Percentiles rank a stretch among this genome's conserved stretches.
These are phyloP conservation scores for Fusarium albosuccineum DNA, from an alignment of 2,329 filamentous ascomycete genomes.

Conservation along the genomic window DNA sequence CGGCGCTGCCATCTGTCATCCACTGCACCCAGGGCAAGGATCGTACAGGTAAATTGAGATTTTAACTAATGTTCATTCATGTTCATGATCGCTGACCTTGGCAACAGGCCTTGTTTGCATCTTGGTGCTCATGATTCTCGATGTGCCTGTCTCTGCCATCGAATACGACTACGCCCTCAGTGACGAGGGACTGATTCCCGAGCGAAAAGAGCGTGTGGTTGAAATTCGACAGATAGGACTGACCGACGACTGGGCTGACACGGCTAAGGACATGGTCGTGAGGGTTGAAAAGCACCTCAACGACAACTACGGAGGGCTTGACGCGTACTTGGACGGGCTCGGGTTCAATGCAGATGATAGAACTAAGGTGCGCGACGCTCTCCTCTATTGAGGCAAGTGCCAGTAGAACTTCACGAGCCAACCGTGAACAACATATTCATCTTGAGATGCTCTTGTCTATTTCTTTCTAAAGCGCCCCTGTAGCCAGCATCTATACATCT, in stretches of 20 bases:
- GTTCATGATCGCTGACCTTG: neutral
- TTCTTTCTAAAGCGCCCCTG: slow-evolving; percentile 84
- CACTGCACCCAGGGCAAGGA: slow-evolving; percentile 95
- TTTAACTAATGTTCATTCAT: no score
- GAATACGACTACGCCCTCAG: slow-evolving; percentile 79
- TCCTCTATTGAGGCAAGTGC: slow-evolving; percentile 55
- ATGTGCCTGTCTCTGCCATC: slow-evolving; percentile 70
- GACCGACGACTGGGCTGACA: slow-evolving; percentile 78
- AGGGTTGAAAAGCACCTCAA: slow-evolving; percentile 70
- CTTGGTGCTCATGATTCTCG: slow-evolving; percentile 74
- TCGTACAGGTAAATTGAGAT: slow-evolving; percentile 57
- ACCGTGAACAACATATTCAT: neutral
- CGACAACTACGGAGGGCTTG: slow-evolving; percentile 73
- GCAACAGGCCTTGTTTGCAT: slow-evolving; percentile 77
- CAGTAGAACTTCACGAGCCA: neutral
- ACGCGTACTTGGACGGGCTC: slow-evolving; percentile 73
- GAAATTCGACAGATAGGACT: slow-evolving; percentile 81
- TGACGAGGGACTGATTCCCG: slow-evolving; percentile 67
- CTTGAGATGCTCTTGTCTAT: slow-evolving; percentile 52
- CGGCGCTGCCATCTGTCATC: slow-evolving; percentile 74
- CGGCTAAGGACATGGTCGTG: slow-evolving; percentile 73
- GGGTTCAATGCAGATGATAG: slow-evolving; percentile 66
- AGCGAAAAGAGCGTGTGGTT: slow-evolving; percentile 72
- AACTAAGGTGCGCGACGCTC: slow-evolving; percentile 53
- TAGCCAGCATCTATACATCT: slow-evolving; percentile 99